phyloP scores from a whole-genome alignment of 305 asterid genomes.

The Fraxinus paxiana region DNA sequence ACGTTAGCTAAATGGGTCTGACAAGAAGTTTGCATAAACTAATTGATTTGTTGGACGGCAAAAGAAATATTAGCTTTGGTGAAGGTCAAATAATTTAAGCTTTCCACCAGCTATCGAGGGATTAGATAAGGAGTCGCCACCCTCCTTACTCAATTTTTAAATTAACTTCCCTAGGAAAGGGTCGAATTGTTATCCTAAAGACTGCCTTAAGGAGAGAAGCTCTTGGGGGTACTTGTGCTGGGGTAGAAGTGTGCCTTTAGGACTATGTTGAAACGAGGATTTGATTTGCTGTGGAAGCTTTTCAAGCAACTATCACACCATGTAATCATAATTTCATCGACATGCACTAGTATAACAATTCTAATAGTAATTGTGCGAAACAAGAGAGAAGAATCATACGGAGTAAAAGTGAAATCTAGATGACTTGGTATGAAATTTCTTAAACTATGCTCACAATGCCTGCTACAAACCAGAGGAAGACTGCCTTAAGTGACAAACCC shows the following conservation, averaged over 20 bases:
- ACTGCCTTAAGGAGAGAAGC: neutral
- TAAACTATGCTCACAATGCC: neutral
- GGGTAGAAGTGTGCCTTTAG: neutral
- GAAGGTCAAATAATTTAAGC: neutral
- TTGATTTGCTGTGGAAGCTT: neutral
- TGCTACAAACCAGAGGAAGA: neutral
- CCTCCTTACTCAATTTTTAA: neutral
- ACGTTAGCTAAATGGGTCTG: neutral
- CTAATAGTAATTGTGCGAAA: neutral
- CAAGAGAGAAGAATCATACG: neutral
- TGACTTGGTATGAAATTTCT: neutral
- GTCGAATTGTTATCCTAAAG: neutral
- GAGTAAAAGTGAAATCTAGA: neutral
- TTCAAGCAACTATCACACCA: neutral
- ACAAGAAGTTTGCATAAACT: neutral
- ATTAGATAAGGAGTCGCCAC: neutral
- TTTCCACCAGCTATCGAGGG: neutral
- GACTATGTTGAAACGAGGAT: neutral
- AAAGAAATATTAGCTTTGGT: neutral
- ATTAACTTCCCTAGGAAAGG: neutral
- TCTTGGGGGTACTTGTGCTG: neutral
- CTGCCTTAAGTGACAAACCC: neutral
- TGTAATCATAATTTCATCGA: neutral
- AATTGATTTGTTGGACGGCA: neutral
- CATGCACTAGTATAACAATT: neutral